Percentiles rank a stretch among this genome's conserved stretches.
phyloP scores from a whole-genome alignment of 768 basidiomycete genomes.

The Nevesoporus exiguus region DNA sequence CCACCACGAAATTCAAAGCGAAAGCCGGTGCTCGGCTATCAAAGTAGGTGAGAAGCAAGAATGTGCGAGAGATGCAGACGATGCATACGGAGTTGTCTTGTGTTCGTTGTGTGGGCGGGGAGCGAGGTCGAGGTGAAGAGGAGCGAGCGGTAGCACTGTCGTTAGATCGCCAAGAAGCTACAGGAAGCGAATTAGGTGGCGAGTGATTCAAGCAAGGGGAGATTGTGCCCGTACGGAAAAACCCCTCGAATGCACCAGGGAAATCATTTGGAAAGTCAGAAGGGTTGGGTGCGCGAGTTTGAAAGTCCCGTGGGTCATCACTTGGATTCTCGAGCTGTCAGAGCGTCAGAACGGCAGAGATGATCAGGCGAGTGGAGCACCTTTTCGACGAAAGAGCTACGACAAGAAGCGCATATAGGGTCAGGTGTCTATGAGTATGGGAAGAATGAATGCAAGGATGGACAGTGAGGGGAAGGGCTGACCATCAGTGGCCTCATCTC shows the following conservation, averaged over 20 bases:
- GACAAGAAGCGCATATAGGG: slow-evolving; percentile 80
- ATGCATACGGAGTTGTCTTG: slow-evolving; percentile 18
- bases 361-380: slow-evolving; percentile 23
- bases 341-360: neutral
- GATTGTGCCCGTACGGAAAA: slow-evolving; percentile 43
- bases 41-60: neutral
- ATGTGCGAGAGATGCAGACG: neutral
- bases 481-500: slow-evolving; percentile 91
- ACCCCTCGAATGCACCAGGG: slow-evolving; percentile 42
- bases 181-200: neutral
- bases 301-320: slow-evolving; percentile 75
- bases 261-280: slow-evolving; percentile 28
- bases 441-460: slow-evolving; percentile 1
- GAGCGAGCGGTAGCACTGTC: neutral
- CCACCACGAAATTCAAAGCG: slow-evolving; percentile 37
- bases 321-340: slow-evolving; percentile 66
- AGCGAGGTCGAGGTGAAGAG: slow-evolving; percentile 9
- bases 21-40: slow-evolving; percentile 23
- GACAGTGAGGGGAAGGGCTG: slow-evolving; percentile 14
- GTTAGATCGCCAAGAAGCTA: slow-evolving; percentile 8
- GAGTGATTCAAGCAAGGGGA: neutral
- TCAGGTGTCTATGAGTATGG: slow-evolving; percentile 57
- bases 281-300: slow-evolving; percentile 32
- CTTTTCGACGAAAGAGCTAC: slow-evolving; percentile 80
- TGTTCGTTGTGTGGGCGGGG: slow-evolving; percentile 14